Evolutionary conservation across 306 rosid genomes (phyloP), one percentile per base, ranked within the genome.

Genomic region (Glycine latifolia): DNA sequence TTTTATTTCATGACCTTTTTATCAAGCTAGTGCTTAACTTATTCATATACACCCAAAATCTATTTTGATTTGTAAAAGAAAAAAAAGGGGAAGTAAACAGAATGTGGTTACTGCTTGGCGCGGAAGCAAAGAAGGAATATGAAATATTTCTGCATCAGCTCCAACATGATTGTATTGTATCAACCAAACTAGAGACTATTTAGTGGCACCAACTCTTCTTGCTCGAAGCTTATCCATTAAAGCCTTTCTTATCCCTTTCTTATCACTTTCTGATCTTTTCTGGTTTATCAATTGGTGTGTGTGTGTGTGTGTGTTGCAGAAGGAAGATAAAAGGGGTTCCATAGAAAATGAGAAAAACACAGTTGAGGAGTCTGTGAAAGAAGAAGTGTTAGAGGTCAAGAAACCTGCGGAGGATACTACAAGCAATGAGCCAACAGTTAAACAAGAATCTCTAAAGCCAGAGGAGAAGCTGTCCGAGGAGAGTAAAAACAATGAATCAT

Each of bases 291-390:
- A 3, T 54, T 56, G 63, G 10, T 5, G 41, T 61, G 16, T 58
- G 39, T 39, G 33, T 77, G 31, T 26, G 31, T 26, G 31, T 26
- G 31, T 26, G 31, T 26, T 26, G 61, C 70, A 85, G 90, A 80
- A 76, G 46, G 85, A 85, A 67, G 85, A 67, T 37, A 44, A 59
- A 53, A 81, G 76, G 63, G 78, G 9, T 55, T 26, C 72, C 58
- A 35, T 67, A 46, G 80, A 80, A 71, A 84, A 59, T 53, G 81
- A 66, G 16, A 72, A 87, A 52, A 58, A 77, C 4, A 9, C 54
- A 13, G 77, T 3, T 39, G 86, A 67, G 79, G 87, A 65, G 67
- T 26, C 82, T 7, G 78, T 14, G 67, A 87, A 49, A 67, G 54
- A 49, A 59, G 48, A 76, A 78, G 86, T 67, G 11, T 15, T 10